A percentile compares a stretch with the other conserved stretches of the same genome.
Evolutionary conservation across 192 early-diverging fungal species (phyloP).

Genomic region (Allomyces arbusculus): DNA sequence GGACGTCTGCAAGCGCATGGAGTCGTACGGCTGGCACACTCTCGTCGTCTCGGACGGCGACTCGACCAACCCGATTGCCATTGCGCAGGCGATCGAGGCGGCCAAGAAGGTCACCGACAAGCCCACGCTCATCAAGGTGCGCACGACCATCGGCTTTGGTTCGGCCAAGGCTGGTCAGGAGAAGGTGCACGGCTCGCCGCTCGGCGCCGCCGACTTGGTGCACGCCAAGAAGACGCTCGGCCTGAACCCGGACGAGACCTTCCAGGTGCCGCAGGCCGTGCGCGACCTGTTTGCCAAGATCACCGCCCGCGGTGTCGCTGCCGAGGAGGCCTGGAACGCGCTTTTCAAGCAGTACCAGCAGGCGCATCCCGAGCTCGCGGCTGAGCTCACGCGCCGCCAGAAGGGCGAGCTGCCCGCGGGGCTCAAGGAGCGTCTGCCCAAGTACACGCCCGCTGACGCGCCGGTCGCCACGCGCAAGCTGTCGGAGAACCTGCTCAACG

Average conservation of each 20-base stretch:
- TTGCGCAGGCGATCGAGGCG: constrained; percentile 50
- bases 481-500: constrained; percentile 65
- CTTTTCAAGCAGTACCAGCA: constrained; percentile 46
- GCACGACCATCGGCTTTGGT: constrained; percentile 86
- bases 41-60: constrained; percentile 59
- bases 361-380: constrained; percentile 43
- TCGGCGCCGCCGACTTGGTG: constrained; percentile 56
- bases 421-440: constrained; percentile 51
- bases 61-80: constrained; percentile 37
- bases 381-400: constrained; percentile 52
- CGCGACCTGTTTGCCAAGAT: constrained; percentile 26
- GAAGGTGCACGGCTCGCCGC: constrained; percentile 77
- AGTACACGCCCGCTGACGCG: constrained; percentile 60
- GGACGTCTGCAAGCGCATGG: constrained; percentile 68
- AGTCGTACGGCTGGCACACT: constrained; percentile 88
- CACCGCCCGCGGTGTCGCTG: constrained; percentile 32
- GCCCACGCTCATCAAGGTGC: constrained; percentile 71
- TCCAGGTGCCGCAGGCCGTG: constrained; percentile 48
- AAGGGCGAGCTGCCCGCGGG: constrained; percentile 46
- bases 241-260: constrained; percentile 54
- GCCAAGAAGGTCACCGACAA: constrained; percentile 73
- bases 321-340: constrained; percentile 53
- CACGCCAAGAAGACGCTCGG: constrained; percentile 65
- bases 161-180: constrained; percentile 71
- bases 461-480: constrained; percentile 72